Conservation (phyloP, 1,284 basidiomycete species). For the Peniophora sp. region DNA sequence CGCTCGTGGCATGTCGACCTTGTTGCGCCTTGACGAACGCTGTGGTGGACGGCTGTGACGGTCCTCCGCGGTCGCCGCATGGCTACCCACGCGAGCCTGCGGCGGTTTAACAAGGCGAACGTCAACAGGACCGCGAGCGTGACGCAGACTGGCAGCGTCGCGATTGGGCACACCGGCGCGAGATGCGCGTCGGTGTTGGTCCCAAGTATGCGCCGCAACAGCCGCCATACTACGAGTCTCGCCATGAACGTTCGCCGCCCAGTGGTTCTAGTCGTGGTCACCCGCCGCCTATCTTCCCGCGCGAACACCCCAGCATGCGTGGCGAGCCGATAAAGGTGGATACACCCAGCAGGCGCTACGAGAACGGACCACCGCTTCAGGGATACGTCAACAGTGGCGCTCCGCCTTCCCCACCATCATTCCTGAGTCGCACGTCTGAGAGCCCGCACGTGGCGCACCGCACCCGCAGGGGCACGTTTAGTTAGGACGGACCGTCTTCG, state of each 20-base stretch:
- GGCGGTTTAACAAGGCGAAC: conserved; percentile 26
- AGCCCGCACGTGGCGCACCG: conserved; percentile 29
- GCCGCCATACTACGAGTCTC: conserved; percentile 21
- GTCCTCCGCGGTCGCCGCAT: conserved; percentile 49
- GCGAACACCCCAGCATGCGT: conserved; percentile 12
- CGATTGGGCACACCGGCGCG: conserved; percentile 33
- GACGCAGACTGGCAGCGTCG: conserved; percentile 18
- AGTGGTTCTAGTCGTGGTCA: conserved; percentile 3
- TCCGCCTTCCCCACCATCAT: conserved; percentile 13
- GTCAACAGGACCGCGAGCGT: conserved; percentile 36
- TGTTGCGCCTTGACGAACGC: conserved; percentile 35
- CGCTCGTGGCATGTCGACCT: conserved; percentile 43
- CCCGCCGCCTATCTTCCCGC: conserved; percentile 17
- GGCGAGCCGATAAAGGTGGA: conserved; percentile 3
- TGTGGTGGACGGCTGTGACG: conserved; percentile 12
- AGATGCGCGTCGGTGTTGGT: conserved; percentile 34
- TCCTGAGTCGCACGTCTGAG: conserved; percentile 24
- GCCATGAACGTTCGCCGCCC: conserved; percentile 12
- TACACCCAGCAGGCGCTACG: not conserved
- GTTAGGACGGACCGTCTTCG: conserved; percentile 15
- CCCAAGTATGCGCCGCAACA: conserved; percentile 36
- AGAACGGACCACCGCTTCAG: not conserved
- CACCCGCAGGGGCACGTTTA: conserved; percentile 13
- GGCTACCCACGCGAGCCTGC: conserved; percentile 39
- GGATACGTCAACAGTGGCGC: conserved; percentile 8